These are phyloP conservation scores for Candida sithepensis DNA, from an alignment of 805 yeast genomes.

Conservation along the genomic window DNA sequence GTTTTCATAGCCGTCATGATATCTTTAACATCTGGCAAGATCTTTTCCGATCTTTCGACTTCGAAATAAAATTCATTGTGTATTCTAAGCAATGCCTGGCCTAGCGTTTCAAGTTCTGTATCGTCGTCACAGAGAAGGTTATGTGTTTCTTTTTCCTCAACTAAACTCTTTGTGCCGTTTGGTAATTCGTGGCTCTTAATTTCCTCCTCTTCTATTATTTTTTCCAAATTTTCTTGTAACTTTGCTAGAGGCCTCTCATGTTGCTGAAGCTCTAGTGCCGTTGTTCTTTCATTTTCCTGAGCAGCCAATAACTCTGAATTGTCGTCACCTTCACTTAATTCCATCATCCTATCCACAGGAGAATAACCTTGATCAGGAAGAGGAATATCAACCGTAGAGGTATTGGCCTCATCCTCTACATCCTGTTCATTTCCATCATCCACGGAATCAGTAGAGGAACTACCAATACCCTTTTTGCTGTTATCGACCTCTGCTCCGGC, in stretches of 20 bases:
- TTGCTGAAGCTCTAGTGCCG: constrained; percentile 73
- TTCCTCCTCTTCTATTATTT: constrained; percentile 36
- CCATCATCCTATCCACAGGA: constrained; percentile 48
- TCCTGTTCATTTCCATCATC: constrained; percentile 17
- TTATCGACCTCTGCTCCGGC: background rate
- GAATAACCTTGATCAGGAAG: constrained; percentile 29
- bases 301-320: constrained; percentile 45
- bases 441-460: background rate
- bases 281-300: constrained; percentile 62
- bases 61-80: constrained; percentile 64
- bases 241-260: constrained; percentile 82
- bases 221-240: constrained; percentile 69
- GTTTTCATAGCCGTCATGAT: constrained; percentile 74
- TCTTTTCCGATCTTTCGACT: constrained; percentile 32
- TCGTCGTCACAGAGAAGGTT: constrained; percentile 76
- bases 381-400: constrained; percentile 16
- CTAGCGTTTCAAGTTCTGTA: constrained; percentile 63
- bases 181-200: constrained; percentile 16
- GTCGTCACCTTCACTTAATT: constrained; percentile 48
- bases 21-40: constrained; percentile 57
- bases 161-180: background rate
- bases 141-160: constrained; percentile 30
- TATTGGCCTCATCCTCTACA: constrained; percentile 10
- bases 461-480: background rate
- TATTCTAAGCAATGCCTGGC: constrained; percentile 56